Evolutionary conservation across 495 filamentous ascomycete species (phyloP), one percentile per base, ranked within the genome.

Genomic region (Lasiosphaeria miniovina): DNA sequence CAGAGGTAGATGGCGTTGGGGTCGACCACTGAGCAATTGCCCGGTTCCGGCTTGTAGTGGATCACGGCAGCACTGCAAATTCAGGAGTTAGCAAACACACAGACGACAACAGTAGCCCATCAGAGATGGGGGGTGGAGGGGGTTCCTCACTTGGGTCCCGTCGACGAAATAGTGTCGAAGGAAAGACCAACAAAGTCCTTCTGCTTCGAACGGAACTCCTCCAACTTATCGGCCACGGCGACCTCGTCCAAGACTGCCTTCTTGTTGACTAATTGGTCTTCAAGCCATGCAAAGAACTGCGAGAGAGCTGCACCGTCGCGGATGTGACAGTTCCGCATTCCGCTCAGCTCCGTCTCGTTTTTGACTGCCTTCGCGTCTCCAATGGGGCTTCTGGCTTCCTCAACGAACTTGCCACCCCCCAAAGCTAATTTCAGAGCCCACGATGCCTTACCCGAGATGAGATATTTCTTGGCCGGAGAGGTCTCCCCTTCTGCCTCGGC

Each of bases 331-430:
- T 87, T 82, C 57, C 91, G 83, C 94, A 98, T 98, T 51, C 95
- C 95, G 66, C 92, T 84, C 24, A 96, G 77, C 74, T 99, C 95
- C 2, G 80, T 84, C 57, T 92, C 89, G 64, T 98, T 99, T 78
- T 99, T 99, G 68, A 97, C 79, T n/a, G 95, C 91, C 77, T 99
- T 99, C 17, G 91, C 86, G 74, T 97, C 93, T n/a, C 84, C 87
- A 57, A 98, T 83, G 1, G 90, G 93, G 69, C 91, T 96, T 48
- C 94, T 82, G 36, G 88, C 75, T 65, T 97, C 94, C 52, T 98
- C 92, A 1, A 94, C 88, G 60, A 88, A 82, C 10, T 88, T 86
- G 59, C 91, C 89, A n/a, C 93, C 95, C 24, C 95, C 95, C 7
- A 99, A 80, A 32, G 86, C 88, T 52, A 91, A 79, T 66, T 88